These are phyloP conservation scores for Monilinia polystroma DNA, from an alignment of 2,329 filamentous ascomycete species.

Conservation along the genomic window DNA sequence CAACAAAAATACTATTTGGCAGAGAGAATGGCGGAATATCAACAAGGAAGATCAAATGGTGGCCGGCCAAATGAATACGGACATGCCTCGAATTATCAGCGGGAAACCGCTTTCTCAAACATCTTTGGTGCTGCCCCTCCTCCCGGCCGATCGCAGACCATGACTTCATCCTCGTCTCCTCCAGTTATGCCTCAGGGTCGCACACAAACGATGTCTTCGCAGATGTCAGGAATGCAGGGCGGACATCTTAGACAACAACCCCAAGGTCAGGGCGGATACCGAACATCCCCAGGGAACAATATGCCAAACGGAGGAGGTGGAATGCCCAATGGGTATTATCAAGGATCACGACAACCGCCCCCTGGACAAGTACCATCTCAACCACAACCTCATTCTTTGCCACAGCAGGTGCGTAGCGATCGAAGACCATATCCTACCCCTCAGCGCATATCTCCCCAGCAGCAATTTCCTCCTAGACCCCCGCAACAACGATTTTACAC, in stretches of 20 bases:
- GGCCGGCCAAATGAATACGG: constrained; percentile 43
- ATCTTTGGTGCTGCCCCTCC: constrained; percentile 90
- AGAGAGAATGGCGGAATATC: constrained; percentile 54
- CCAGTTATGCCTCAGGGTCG: constrained; percentile 61
- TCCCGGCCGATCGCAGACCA: constrained; percentile 88
- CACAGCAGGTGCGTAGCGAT: constrained; percentile 60
- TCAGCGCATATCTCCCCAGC: constrained; percentile 45
- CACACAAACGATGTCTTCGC: constrained; percentile 69
- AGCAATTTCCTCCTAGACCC: constrained; percentile 48
- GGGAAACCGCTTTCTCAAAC: constrained; percentile 93
- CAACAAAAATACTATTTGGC: constrained; percentile 20
- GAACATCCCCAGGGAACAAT: constrained; percentile 25
- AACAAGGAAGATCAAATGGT: constrained; percentile 61
- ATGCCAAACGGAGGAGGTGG: constrained; percentile 35
- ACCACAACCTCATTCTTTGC: constrained; percentile 57
- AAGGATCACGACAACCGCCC: constrained; percentile 44
- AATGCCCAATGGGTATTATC: constrained; percentile 52
- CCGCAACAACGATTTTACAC: constrained; percentile 61
- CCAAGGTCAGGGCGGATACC: constrained; percentile 46
- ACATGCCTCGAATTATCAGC: constrained; percentile 60
- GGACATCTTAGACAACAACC: constrained; percentile 43
- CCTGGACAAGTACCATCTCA: constrained; percentile 43
- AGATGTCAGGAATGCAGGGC: constrained; percentile 42
- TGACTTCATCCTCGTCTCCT: constrained; percentile 74
- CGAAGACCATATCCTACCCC: constrained; percentile 67